These are phyloP conservation scores for Urochloa ruziziensis DNA, from an alignment of 176 grass and related monocot genomes.

Conservation along the genomic window DNA sequence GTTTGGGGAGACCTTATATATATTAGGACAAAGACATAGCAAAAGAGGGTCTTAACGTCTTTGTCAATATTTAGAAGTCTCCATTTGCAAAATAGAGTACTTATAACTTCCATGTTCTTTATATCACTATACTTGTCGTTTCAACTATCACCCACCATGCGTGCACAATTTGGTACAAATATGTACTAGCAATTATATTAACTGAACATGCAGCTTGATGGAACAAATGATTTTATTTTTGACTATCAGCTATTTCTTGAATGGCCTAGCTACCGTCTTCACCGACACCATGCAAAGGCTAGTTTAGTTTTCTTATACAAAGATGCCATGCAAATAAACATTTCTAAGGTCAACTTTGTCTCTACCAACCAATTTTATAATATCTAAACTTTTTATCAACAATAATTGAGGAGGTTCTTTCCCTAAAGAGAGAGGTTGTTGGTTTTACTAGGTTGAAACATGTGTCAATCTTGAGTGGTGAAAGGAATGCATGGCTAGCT, in stretches of 20 bases:
- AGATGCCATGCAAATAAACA: conserved; percentile 39
- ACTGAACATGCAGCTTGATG: conserved; percentile 1
- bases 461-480: conserved; percentile 30
- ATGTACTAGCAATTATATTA: not conserved
- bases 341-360: conserved; percentile 37
- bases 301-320: conserved; percentile 14
- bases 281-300: conserved; percentile 22
- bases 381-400: conserved; percentile 22
- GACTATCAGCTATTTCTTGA: not conserved
- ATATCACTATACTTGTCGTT: not conserved
- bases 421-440: conserved; percentile 3
- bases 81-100: not conserved
- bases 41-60: not conserved
- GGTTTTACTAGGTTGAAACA: conserved; percentile 36
- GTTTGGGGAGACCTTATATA: not conserved
- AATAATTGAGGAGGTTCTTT: conserved; percentile 42
- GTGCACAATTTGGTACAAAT: not conserved
- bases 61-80: not conserved
- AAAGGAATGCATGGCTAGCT: conserved; percentile 15
- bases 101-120: not conserved
- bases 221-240: conserved; percentile 9
- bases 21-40: not conserved
- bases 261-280: conserved; percentile 3
- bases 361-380: conserved; percentile 42
- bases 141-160: not conserved